Conservation (phyloP, 257 asterid genomes). For the Hygrophila difformis region DNA sequence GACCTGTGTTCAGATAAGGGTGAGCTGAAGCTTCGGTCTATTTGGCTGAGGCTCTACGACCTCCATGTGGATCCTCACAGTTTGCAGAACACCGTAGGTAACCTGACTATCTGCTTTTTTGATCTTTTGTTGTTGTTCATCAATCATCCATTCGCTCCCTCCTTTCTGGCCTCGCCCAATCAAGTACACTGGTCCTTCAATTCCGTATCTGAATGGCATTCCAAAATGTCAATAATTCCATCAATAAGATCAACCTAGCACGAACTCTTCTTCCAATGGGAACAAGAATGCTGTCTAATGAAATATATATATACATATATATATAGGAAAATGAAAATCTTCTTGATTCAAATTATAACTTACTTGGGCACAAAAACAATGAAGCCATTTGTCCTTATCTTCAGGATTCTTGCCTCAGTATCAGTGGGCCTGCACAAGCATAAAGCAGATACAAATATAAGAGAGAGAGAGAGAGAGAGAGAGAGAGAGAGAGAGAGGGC, state of each 20-base stretch:
- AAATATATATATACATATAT: no score
- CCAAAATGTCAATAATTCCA: background rate
- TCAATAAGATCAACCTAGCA: background rate
- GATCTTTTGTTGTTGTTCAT: constrained; percentile 74
- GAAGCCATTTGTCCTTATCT: constrained; percentile 90
- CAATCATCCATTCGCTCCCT: constrained; percentile 69
- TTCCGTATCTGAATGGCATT: constrained; percentile 60
- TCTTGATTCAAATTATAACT: constrained; percentile 21
- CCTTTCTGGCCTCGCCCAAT: constrained; percentile 45
- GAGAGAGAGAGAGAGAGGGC: background rate
- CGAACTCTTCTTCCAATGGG: no score
- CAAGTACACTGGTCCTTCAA: constrained; percentile 89
- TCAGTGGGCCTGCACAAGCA: constrained; percentile 74
- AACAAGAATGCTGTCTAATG: no score
- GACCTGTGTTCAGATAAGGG: no score
- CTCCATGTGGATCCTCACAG: constrained; percentile 78
- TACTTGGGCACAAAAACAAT: constrained; percentile 91
- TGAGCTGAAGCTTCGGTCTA: constrained; percentile 81
- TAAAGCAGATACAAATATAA: constrained; percentile 7
- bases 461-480: constrained; percentile 3
- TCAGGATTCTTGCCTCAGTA: constrained; percentile 83
- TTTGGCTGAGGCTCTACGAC: constrained; percentile 95
- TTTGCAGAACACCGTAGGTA: constrained; percentile 66
- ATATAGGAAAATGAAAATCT: no score
- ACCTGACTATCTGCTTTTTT: constrained; percentile 40